Percentiles rank a stretch among this genome's conserved stretches.
Evolutionary conservation across 768 basidiomycete genomes (phyloP).

Genomic region (Leccinum imitatum): DNA sequence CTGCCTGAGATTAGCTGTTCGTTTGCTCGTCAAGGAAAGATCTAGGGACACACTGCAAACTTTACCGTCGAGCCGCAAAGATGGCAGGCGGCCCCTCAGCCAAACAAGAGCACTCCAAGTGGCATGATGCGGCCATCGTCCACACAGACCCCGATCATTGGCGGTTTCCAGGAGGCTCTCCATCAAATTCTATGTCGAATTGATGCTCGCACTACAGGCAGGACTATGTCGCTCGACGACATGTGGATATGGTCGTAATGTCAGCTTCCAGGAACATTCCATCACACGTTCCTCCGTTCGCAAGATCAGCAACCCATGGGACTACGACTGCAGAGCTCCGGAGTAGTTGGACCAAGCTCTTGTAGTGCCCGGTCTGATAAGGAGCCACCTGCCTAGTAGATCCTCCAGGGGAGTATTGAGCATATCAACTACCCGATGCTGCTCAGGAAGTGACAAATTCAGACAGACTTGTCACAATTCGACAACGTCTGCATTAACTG

Average conservation of each 20-base stretch:
- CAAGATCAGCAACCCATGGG: background rate
- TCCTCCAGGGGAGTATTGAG: background rate
- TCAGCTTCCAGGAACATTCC: background rate
- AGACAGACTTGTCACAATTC: background rate
- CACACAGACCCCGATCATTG: slow-evolving; percentile 4
- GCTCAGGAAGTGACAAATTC: background rate
- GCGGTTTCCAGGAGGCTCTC: slow-evolving; percentile 10
- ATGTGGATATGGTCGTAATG: background rate
- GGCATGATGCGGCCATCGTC: background rate
- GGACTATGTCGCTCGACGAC: background rate
- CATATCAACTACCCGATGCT: background rate
- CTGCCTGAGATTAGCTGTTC: slow-evolving; percentile 13
- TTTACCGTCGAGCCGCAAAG: background rate
- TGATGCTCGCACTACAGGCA: background rate
- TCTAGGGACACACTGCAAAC: slow-evolving; percentile 1
- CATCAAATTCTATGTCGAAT: background rate
- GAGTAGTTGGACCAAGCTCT: background rate
- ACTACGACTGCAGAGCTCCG: background rate
- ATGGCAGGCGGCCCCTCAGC: background rate
- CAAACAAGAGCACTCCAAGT: background rate
- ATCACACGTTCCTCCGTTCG: background rate
- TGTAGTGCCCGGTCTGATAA: background rate
- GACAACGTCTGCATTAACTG: background rate
- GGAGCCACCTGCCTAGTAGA: background rate
- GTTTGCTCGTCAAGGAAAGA: slow-evolving; percentile 4